Percentiles rank a stretch among this genome's conserved stretches.
Conservation (phyloP, 1,284 basidiomycete genomes). For the Melampsora americana region DNA sequence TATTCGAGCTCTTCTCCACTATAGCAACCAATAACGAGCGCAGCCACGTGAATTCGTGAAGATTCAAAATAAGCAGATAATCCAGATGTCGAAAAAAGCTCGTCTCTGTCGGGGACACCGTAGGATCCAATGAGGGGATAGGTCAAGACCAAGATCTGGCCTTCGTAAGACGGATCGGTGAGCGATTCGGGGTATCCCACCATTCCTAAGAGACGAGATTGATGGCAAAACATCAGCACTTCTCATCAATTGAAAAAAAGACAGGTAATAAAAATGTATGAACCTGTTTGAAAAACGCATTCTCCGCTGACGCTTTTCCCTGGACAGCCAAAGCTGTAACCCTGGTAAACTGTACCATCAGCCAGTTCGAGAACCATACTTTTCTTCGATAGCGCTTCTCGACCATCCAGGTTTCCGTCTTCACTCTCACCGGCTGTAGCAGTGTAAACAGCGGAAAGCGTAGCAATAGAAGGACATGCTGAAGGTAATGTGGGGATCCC, state of each 20-base stretch:
- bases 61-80: conserved; percentile 69
- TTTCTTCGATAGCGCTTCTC: conserved; percentile 46
- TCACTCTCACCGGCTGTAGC: conserved; percentile 39
- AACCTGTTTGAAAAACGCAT: conserved; percentile 99
- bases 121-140: conserved; percentile 98
- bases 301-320: conserved; percentile 90
- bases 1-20: conserved; percentile 65
- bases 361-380: conserved; percentile 78
- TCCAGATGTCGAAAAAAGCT: not conserved
- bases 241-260: not conserved
- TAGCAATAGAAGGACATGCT: conserved; percentile 24
- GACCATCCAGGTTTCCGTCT: conserved; percentile 20
- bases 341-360: conserved; percentile 83
- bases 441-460: conserved; percentile 21
- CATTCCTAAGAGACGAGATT: conserved; percentile 67
- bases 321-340: conserved; percentile 89
- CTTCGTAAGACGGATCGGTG: conserved; percentile 97
- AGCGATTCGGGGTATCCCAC: conserved; percentile 98
- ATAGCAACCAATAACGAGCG: conserved; percentile 89
- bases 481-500: conserved; percentile 35
- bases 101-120: conserved; percentile 70
- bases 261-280: conserved; percentile 52
- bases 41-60: conserved; percentile 86
- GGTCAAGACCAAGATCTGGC: conserved; percentile 94
- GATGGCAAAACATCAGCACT: not conserved